Conservation (phyloP, 306 rosid genomes). For the Hylodesmum podocarpum region DNA sequence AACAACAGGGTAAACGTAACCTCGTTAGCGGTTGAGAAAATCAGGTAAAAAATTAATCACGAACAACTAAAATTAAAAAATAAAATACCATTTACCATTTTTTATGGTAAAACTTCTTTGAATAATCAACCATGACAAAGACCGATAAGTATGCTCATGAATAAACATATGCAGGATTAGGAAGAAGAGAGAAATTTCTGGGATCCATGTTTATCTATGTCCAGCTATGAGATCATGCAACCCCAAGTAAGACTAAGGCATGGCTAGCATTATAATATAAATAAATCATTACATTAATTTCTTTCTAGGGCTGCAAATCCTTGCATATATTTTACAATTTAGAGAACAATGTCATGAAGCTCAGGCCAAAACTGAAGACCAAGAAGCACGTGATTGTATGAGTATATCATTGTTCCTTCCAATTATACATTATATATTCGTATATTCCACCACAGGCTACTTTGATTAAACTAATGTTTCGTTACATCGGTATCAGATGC, state of each 20-base stretch:
- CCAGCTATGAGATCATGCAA: neutral
- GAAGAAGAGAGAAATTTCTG: neutral
- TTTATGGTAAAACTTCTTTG: neutral
- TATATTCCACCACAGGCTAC: neutral
- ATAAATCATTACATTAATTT: neutral
- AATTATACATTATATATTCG: neutral
- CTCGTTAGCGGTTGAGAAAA: too few relatives aligned
- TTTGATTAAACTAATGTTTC: neutral
- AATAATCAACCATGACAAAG: neutral
- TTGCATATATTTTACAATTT: slow-evolving; percentile 7
- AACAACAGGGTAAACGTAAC: too few relatives aligned
- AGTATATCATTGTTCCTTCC: slow-evolving; percentile 10
- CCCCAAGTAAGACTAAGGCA: neutral
- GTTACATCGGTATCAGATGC: slow-evolving; percentile 36
- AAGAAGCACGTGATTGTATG: slow-evolving; percentile 32
- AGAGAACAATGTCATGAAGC: neutral
- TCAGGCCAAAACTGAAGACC: slow-evolving; percentile 9
- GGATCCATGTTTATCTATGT: neutral
- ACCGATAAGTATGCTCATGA: neutral
- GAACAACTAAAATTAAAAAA: too few relatives aligned
- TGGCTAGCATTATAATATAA: neutral
- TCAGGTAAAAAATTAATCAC: too few relatives aligned
- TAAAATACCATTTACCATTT: neutral
- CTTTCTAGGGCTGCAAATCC: neutral
- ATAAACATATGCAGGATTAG: neutral